Percentiles rank a stretch among this genome's conserved stretches.
phyloP scores from a whole-genome alignment of 805 yeast genomes.

The Monosporozyma aerobia region DNA sequence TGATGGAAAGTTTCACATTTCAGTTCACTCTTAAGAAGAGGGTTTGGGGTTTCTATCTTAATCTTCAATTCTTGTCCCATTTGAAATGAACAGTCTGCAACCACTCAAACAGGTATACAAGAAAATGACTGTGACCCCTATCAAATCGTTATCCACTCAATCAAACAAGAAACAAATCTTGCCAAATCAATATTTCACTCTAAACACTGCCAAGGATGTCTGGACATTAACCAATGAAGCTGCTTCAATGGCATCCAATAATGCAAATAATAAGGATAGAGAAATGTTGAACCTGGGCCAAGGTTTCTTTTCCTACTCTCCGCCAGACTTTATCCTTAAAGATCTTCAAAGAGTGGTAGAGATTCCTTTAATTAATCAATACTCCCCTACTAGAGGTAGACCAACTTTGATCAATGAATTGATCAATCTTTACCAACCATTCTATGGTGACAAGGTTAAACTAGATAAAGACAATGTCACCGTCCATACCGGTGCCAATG shows the following conservation, averaged over 20 bases:
- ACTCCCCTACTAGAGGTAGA: conserved; percentile 85
- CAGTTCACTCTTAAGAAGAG: too few relatives aligned
- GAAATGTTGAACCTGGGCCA: conserved; percentile 88
- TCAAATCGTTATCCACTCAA: background rate
- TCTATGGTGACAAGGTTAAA: conserved; percentile 43
- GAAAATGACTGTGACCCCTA: background rate
- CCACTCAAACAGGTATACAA: background rate
- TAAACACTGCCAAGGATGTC: conserved; percentile 69
- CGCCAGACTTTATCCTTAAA: conserved; percentile 83
- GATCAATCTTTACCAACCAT: conserved; percentile 60
- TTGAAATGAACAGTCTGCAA: background rate
- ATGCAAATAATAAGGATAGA: conserved; percentile 47
- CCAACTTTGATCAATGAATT: conserved; percentile 64
- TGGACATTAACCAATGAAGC: conserved; percentile 95
- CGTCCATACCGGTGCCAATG: conserved; percentile 95
- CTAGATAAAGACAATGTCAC: conserved; percentile 37
- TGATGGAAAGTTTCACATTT: too few relatives aligned
- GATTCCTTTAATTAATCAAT: conserved; percentile 74
- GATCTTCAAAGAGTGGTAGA: conserved; percentile 74
- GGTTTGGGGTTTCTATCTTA: too few relatives aligned
- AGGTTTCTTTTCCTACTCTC: conserved; percentile 93
- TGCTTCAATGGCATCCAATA: conserved; percentile 67
- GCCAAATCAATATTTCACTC: conserved; percentile 43
- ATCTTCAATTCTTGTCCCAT: too few relatives aligned
- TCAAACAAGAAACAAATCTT: conserved; percentile 7